These are phyloP conservation scores for Tausonia pullulans DNA, from an alignment of 1,284 basidiomycete genomes.

Conservation along the genomic window DNA sequence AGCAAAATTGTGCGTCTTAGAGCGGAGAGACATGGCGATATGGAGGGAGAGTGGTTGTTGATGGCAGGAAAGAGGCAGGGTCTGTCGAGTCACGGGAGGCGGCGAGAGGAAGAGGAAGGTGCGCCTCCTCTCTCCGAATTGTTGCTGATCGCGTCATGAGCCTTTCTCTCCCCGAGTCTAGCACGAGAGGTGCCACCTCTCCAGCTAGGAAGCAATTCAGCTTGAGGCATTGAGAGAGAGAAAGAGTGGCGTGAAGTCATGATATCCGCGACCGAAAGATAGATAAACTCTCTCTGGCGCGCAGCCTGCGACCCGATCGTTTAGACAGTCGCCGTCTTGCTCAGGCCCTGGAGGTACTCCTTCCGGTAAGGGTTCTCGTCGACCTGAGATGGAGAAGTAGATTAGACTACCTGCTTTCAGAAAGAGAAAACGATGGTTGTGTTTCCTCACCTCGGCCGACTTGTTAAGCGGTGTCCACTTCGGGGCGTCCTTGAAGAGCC, in stretches of 20 bases:
- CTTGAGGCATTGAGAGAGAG: no score
- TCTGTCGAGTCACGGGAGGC: background rate
- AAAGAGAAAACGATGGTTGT: no score
- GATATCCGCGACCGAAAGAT: no score
- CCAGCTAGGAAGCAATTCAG: no score
- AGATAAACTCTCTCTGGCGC: no score
- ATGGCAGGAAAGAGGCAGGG: background rate
- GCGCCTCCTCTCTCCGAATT: no score
- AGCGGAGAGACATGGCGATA: slow-evolving; percentile 10
- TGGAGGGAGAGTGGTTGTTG: background rate
- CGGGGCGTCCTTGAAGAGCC: slow-evolving; percentile 78
- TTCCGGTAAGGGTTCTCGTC: slow-evolving; percentile 12
- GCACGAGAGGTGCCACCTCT: no score
- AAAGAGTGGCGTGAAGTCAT: no score
- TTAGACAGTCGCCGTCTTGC: background rate
- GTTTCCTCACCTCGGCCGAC: background rate
- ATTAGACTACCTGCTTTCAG: background rate
- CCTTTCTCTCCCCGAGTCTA: no score
- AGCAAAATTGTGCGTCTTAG: slow-evolving; percentile 61
- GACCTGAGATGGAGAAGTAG: background rate
- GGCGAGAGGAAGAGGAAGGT: no score
- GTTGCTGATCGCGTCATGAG: no score
- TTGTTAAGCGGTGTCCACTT: slow-evolving; percentile 72
- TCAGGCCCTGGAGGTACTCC: slow-evolving; percentile 4
- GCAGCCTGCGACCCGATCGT: no score